A percentile compares a stretch with the other conserved stretches of the same genome.
These are phyloP conservation scores for Cocos nucifera DNA, from an alignment of 176 grass and related monocot species.

Conservation along the genomic window DNA sequence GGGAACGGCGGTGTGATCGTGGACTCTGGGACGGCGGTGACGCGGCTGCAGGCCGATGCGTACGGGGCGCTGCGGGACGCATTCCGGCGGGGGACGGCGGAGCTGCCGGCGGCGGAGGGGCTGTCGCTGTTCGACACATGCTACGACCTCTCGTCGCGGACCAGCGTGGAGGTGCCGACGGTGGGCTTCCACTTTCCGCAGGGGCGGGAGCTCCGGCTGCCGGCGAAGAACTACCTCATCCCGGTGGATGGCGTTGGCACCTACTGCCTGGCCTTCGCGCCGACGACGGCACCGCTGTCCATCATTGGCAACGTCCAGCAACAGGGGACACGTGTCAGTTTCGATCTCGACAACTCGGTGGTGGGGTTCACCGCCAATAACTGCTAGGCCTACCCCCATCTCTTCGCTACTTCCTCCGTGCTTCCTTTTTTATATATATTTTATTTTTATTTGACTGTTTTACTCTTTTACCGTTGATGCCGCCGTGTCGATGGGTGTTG, in stretches of 20 bases:
- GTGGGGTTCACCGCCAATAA: conserved; percentile 74
- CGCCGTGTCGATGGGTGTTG: too few relatives aligned
- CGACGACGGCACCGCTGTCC: conserved; percentile 53
- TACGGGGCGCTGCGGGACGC: conserved; percentile 60
- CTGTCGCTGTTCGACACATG: conserved; percentile 94
- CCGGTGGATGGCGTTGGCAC: conserved; percentile 57
- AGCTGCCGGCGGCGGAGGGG: conserved; percentile 15
- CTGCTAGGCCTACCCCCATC: conserved; percentile 33
- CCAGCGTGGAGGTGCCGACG: conserved; percentile 76
- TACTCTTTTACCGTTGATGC: too few relatives aligned
- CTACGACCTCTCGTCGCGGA: conserved; percentile 75
- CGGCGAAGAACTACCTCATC: conserved; percentile 93
- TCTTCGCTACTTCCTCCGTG: background rate
- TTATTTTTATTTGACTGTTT: background rate
- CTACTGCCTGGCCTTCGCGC: conserved; percentile 87
- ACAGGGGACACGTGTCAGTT: conserved; percentile 72
- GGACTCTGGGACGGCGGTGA: conserved; percentile 82
- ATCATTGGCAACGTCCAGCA: conserved; percentile 99
- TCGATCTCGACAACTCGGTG: conserved; percentile 52
- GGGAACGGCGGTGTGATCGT: conserved; percentile 79
- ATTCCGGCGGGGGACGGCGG: conserved; percentile 30
- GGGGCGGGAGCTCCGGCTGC: conserved; percentile 45
- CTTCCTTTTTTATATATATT: background rate
- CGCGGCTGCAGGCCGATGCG: conserved; percentile 33
- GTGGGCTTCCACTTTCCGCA: conserved; percentile 52